Percentiles rank a stretch among this genome's conserved stretches.
Conservation (phyloP, 345 rosid genomes). For the Boechera divaricarpa region DNA sequence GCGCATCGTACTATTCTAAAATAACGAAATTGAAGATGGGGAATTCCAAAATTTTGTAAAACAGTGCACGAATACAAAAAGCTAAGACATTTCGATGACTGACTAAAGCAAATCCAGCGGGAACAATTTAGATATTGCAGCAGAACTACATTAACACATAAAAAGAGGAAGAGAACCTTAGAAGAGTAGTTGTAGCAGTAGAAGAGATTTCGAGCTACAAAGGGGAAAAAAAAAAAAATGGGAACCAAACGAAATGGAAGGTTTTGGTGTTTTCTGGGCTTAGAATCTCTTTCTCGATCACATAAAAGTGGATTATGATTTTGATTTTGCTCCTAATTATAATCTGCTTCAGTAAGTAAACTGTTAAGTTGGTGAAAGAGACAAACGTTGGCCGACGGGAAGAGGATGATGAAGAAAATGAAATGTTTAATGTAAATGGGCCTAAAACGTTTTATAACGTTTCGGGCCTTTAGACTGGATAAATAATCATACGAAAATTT, state of each 20-base stretch:
- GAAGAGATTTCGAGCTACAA: conserved; percentile 16
- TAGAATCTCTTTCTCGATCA: conserved; percentile 39
- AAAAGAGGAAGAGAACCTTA: conserved; percentile 28
- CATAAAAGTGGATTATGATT: conserved; percentile 35
- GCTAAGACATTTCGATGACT: conserved; percentile 24
- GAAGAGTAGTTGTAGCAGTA: background rate
- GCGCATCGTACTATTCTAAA: background rate
- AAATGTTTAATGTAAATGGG: background rate
- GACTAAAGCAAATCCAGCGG: background rate
- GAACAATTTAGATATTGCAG: background rate
- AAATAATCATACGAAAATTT: too few species aligned
- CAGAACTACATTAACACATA: conserved; percentile 1
- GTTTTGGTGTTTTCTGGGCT: conserved; percentile 39
- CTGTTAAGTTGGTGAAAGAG: background rate
- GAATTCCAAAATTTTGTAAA: background rate
- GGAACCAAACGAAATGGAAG: background rate
- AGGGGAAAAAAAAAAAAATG: background rate
- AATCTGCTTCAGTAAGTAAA: conserved; percentile 3
- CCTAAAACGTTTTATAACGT: background rate
- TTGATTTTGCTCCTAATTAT: background rate
- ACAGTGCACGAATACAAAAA: conserved; percentile 2
- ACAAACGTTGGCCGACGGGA: conserved; percentile 9
- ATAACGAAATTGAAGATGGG: conserved; percentile 1
- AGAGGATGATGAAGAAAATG: background rate
- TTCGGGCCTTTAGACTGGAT: background rate